A percentile compares a stretch with the other conserved stretches of the same genome.
Evolutionary conservation across 192 early-diverging fungal genomes (phyloP).

Genomic region (Spizellomyces sp.): DNA sequence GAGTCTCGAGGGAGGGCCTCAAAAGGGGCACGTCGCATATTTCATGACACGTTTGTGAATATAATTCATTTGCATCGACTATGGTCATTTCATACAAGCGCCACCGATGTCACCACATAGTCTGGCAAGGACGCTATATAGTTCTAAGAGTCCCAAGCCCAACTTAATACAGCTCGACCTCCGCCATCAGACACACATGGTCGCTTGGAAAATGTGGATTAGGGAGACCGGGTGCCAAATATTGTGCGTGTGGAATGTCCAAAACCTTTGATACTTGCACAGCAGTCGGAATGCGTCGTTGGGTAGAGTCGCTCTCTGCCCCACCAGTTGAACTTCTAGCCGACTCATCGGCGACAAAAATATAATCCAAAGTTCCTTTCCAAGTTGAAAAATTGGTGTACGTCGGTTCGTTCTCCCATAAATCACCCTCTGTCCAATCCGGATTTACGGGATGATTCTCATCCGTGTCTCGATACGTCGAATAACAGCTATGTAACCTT

Average conservation of each 20-base stretch:
- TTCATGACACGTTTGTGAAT: too few species aligned
- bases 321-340: not conserved
- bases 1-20: too few species aligned
- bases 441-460: conserved; percentile 6
- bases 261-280: conserved; percentile 8
- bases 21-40: too few species aligned
- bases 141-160: not conserved
- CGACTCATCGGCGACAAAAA: conserved; percentile 19
- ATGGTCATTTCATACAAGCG: too few species aligned
- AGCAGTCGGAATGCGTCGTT: not conserved
- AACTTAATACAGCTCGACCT: conserved; percentile 15
- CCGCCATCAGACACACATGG: conserved; percentile 41
- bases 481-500: conserved; percentile 23
- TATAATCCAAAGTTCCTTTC: conserved; percentile 49
- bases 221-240: conserved; percentile 44
- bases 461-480: conserved; percentile 27
- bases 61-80: too few species aligned
- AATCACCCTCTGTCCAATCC: conserved; percentile 11
- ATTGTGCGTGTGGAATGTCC: conserved; percentile 22
- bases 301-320: not conserved
- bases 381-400: conserved; percentile 37
- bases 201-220: conserved; percentile 39
- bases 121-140: too few species aligned
- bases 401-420: conserved; percentile 37
- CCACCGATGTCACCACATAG: too few species aligned